Evolutionary conservation across 1,284 basidiomycete species (phyloP).

Genomic region (Cerioporus squamosus): DNA sequence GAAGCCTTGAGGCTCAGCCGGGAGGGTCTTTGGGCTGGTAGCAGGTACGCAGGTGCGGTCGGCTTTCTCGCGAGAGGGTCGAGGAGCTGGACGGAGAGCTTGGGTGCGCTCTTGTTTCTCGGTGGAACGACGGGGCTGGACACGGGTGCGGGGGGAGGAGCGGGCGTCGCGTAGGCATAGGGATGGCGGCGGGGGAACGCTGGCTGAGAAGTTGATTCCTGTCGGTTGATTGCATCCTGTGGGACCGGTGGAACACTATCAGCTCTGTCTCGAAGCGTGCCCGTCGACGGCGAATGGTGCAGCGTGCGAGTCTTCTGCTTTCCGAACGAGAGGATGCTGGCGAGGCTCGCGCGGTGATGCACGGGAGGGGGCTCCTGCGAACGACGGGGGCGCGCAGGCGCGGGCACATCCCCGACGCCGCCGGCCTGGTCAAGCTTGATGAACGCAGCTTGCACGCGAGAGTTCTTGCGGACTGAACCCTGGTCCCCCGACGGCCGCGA

Average conservation of each 20-base stretch:
- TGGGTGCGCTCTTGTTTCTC: slow-evolving; percentile 8
- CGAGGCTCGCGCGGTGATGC: slow-evolving; percentile 48
- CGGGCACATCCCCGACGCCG: slow-evolving; percentile 65
- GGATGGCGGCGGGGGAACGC: slow-evolving; percentile 45
- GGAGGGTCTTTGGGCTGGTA: slow-evolving; percentile 22
- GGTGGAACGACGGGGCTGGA: slow-evolving; percentile 19
- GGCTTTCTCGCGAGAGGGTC: slow-evolving; percentile 24
- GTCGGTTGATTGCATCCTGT: neutral
- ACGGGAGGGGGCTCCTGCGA: slow-evolving; percentile 28
- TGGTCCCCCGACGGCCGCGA: slow-evolving; percentile 23
- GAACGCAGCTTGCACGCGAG: slow-evolving; percentile 38
- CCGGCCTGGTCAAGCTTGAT: slow-evolving; percentile 49
- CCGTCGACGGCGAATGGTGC: slow-evolving; percentile 26
- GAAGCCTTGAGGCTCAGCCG: slow-evolving; percentile 49
- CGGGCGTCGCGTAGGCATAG: slow-evolving; percentile 52
- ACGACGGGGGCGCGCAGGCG: slow-evolving; percentile 38
- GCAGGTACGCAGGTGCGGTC: slow-evolving; percentile 28
- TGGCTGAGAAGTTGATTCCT: slow-evolving; percentile 6
- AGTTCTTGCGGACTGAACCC: slow-evolving; percentile 8
- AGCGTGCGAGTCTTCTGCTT: slow-evolving; percentile 34
- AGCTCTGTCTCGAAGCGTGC: slow-evolving; percentile 18
- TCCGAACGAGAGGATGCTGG: slow-evolving; percentile 51
- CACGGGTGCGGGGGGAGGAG: slow-evolving; percentile 15
- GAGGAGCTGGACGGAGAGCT: slow-evolving; percentile 26
- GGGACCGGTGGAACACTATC: slow-evolving; percentile 9